These are phyloP conservation scores for Hysterium pulicare DNA, from an alignment of 2,329 filamentous ascomycete genomes.

Conservation along the genomic window DNA sequence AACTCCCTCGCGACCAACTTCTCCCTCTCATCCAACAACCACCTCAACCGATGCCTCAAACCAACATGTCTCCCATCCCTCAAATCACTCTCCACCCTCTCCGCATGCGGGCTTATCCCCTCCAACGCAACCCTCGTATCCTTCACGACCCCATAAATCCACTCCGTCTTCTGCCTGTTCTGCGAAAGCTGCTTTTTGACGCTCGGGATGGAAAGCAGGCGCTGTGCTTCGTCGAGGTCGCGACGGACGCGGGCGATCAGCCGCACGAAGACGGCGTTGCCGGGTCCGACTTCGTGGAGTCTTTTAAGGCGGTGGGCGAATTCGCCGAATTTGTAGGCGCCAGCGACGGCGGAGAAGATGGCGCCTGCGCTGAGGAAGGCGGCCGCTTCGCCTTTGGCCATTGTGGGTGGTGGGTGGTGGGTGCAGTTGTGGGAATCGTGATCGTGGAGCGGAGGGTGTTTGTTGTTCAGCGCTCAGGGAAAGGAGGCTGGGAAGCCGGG, in stretches of 20 bases:
- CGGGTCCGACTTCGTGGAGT: slow-evolving; percentile 33
- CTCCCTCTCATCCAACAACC: slow-evolving; percentile 39
- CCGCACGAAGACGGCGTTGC: slow-evolving; percentile 39
- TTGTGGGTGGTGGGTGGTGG: too few relatives aligned
- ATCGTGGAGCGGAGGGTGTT: too few relatives aligned
- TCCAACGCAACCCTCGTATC: slow-evolving; percentile 35
- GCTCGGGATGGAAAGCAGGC: slow-evolving; percentile 35
- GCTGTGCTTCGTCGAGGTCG: slow-evolving; percentile 37
- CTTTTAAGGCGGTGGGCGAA: slow-evolving; percentile 35
- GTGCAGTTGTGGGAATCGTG: too few relatives aligned
- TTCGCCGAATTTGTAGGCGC: slow-evolving; percentile 38
- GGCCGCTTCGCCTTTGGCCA: slow-evolving; percentile 23
- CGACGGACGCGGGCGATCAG: slow-evolving; percentile 34
- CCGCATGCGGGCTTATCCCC: slow-evolving; percentile 36
- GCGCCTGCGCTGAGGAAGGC: slow-evolving; percentile 32
- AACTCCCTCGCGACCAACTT: slow-evolving; percentile 37
- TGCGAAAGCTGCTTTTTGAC: slow-evolving; percentile 36
- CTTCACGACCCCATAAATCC: slow-evolving; percentile 36
- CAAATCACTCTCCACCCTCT: slow-evolving; percentile 33
- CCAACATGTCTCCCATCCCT: slow-evolving; percentile 34
- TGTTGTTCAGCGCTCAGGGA: too few relatives aligned
- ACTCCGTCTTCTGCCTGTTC: slow-evolving; percentile 36
- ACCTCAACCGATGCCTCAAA: slow-evolving; percentile 35
- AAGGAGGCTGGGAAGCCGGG: too few relatives aligned
- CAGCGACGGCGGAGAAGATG: slow-evolving; percentile 31